These are phyloP conservation scores for Aspergillus egyptiacus DNA, from an alignment of 495 filamentous ascomycete species.

Conservation along the genomic window DNA sequence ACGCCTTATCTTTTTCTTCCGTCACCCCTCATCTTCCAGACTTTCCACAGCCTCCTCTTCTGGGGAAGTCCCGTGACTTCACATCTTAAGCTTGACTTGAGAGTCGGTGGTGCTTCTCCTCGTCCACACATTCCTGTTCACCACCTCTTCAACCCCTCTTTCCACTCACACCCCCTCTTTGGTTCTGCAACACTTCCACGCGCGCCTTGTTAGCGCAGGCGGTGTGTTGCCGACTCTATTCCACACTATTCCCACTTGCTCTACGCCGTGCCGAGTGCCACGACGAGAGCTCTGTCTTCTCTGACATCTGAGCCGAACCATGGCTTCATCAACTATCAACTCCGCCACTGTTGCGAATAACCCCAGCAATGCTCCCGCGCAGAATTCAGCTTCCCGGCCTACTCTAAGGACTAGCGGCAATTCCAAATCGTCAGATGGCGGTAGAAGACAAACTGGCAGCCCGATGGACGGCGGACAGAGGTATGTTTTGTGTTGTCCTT, in stretches of 20 bases:
- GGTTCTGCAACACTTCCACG: constrained; percentile 10
- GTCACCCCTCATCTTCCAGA: neutral
- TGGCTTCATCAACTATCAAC: constrained; percentile 49
- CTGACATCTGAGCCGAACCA: constrained; percentile 32
- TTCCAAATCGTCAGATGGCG: constrained; percentile 46
- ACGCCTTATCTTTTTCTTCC: constrained; percentile 1
- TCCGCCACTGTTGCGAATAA: constrained; percentile 42
- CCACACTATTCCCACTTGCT: constrained; percentile 17
- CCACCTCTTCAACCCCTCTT: constrained; percentile 15
- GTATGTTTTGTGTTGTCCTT: constrained; percentile 37
- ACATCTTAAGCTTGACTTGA: constrained; percentile 8
- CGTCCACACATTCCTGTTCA: constrained; percentile 9
- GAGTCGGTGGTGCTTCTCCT: constrained; percentile 9
- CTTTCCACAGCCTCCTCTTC: constrained; percentile 6
- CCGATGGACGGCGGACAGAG: constrained; percentile 50
- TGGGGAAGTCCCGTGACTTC: constrained; percentile 19
- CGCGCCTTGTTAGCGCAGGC: constrained; percentile 28
- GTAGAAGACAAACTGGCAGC: constrained; percentile 52
- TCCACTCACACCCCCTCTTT: constrained; percentile 4
- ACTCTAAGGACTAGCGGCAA: constrained; percentile 48
- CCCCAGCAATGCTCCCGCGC: constrained; percentile 38
- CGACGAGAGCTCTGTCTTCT: constrained; percentile 33
- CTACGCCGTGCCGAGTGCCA: constrained; percentile 39
- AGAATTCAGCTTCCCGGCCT: constrained; percentile 34
- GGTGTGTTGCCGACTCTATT: constrained; percentile 35